A percentile compares a stretch with the other conserved stretches of the same genome.
phyloP scores from a whole-genome alignment of 163 green algal genomes.

The Volvox carteri region DNA sequence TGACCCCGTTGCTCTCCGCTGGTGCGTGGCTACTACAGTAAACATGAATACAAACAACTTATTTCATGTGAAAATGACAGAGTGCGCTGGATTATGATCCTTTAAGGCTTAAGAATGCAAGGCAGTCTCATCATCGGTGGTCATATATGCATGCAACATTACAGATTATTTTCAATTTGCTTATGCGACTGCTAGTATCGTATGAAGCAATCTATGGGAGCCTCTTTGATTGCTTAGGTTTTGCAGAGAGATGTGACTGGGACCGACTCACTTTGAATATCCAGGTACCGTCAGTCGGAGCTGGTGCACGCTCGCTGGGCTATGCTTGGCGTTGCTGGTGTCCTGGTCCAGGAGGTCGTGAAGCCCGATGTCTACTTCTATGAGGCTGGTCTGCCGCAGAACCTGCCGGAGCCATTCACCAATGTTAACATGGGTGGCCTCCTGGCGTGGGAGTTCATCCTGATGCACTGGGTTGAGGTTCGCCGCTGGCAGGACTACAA shows the following conservation, averaged over 20 bases:
- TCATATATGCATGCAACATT: too few species aligned
- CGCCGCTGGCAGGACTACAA: constrained; percentile 91
- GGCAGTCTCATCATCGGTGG: background rate
- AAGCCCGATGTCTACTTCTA: constrained; percentile 82
- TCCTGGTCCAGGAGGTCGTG: constrained; percentile 91
- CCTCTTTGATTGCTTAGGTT: too few species aligned
- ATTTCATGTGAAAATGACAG: too few species aligned
- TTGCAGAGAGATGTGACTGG: too few species aligned
- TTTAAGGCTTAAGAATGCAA: background rate
- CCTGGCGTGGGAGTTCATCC: constrained; percentile 88
- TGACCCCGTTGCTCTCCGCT: constrained; percentile 79
- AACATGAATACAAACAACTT: too few species aligned
- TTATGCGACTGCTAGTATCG: too few species aligned
- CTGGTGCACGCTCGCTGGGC: constrained; percentile 94
- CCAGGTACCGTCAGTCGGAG: constrained; percentile 89
- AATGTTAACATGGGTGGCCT: constrained; percentile 87
- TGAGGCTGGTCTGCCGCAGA: constrained; percentile 82
- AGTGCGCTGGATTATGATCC: too few species aligned
- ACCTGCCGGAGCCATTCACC: constrained; percentile 81
- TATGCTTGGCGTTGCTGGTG: constrained; percentile 93
- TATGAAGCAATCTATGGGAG: too few species aligned
- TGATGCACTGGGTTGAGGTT: constrained; percentile 96
- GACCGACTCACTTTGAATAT: too few species aligned
- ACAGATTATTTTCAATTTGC: too few species aligned
- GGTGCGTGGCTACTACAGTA: constrained; percentile 66